Evolutionary conservation across 2,329 filamentous ascomycete species (phyloP).

Genomic region (Ceratocystis colombiana): DNA sequence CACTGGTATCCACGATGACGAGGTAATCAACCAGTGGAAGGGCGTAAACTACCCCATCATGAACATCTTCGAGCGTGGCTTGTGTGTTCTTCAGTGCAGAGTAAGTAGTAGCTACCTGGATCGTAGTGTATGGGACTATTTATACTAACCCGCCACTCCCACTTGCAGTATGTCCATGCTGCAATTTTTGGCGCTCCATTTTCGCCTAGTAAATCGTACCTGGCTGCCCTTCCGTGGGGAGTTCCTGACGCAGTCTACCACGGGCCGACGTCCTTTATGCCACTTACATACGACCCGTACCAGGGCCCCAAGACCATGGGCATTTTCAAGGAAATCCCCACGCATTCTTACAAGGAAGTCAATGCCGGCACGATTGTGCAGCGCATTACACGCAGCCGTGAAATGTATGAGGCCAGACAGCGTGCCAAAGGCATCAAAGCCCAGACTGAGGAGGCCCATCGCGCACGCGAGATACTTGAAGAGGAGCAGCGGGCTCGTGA

Average conservation of each 20-base stretch:
- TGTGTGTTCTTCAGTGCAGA: constrained; percentile 91
- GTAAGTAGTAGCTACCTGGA: constrained; percentile 41
- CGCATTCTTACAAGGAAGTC: constrained; percentile 73
- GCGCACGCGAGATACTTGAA: constrained; percentile 52
- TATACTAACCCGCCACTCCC: constrained; percentile 4
- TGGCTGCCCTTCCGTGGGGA: constrained; percentile 62
- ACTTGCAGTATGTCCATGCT: constrained; percentile 65
- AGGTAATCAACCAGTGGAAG: constrained; percentile 93
- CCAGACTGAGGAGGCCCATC: constrained; percentile 57
- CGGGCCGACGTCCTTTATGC: constrained; percentile 89
- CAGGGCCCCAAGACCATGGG: constrained; percentile 67
- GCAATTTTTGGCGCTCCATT: constrained; percentile 88
- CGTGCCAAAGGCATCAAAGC: constrained; percentile 82
- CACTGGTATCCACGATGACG: constrained; percentile 86
- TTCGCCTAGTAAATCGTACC: constrained; percentile 67
- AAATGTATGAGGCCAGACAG: constrained; percentile 85
- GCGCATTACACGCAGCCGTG: constrained; percentile 76
- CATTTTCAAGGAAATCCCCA: constrained; percentile 69
- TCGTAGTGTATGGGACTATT: neutral
- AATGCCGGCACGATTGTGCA: constrained; percentile 89
- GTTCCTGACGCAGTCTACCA: constrained; percentile 79
- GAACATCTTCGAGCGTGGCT: constrained; percentile 94
- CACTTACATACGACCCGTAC: constrained; percentile 70
- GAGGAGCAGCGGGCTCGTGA: constrained; percentile 46
- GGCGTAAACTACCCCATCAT: constrained; percentile 98